Conservation (phyloP, 306 rosid species). For the Acacia acuminata region DNA sequence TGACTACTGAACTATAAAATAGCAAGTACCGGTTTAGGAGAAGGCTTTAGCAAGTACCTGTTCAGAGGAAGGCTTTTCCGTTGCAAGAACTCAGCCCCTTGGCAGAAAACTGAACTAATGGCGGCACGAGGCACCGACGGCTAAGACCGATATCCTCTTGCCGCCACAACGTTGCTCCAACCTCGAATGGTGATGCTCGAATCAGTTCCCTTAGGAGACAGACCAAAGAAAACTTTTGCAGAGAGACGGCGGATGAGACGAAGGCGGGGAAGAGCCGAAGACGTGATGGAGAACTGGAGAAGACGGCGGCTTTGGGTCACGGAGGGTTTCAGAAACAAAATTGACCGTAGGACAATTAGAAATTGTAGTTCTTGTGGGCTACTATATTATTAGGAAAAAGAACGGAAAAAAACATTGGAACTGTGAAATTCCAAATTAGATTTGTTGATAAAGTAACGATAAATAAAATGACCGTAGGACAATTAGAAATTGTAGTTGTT, state of each 20-base stretch:
- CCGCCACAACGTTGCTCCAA: background rate
- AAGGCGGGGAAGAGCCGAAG: background rate
- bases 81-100: slow-evolving; percentile 31
- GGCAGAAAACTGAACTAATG: background rate
- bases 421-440: too few species aligned
- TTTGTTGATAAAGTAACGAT: too few species aligned
- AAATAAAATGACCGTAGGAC: too few species aligned
- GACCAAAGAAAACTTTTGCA: background rate
- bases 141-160: background rate
- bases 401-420: too few species aligned
- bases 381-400: too few species aligned
- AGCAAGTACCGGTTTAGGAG: too few species aligned
- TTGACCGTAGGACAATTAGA: too few species aligned
- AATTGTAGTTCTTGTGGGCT: too few species aligned
- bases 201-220: background rate
- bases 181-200: background rate
- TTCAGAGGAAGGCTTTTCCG: slow-evolving; percentile 27
- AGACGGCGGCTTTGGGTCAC: background rate
- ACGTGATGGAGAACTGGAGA: background rate
- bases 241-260: background rate
- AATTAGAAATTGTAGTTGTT: too few species aligned
- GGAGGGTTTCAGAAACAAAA: background rate
- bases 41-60: slow-evolving; percentile 21
- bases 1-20: too few species aligned
- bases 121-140: background rate